phyloP scores from a whole-genome alignment of 2,329 filamentous ascomycete genomes.

The Escovopsis sp. region DNA sequence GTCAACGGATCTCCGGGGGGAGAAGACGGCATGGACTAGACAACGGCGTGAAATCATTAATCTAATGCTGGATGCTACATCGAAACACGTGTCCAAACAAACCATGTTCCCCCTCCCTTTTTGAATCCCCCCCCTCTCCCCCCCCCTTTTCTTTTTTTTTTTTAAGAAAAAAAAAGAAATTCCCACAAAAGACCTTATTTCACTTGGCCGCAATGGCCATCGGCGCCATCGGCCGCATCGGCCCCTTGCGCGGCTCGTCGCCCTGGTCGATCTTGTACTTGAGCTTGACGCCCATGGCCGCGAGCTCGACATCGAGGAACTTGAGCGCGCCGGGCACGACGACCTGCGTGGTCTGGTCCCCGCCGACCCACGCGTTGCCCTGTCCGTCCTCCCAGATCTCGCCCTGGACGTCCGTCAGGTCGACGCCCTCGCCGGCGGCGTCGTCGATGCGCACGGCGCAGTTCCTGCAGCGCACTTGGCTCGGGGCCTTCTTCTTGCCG shows the following conservation, averaged over 20 bases:
- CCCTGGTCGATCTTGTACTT: slow-evolving; percentile 59
- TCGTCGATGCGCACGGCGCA: slow-evolving; percentile 48
- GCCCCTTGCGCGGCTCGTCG: slow-evolving; percentile 46
- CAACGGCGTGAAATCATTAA: too few relatives aligned
- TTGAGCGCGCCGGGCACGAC: slow-evolving; percentile 86
- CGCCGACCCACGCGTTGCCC: slow-evolving; percentile 71
- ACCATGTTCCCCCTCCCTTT: too few relatives aligned
- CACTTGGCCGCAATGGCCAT: slow-evolving; percentile 3
- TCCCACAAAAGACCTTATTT: too few relatives aligned
- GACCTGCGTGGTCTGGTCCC: slow-evolving; percentile 80
- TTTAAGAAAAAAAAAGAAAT: too few relatives aligned
- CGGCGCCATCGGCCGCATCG: slow-evolving; percentile 25
- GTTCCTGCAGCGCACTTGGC: slow-evolving; percentile 61
- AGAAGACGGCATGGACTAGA: too few relatives aligned
- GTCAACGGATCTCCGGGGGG: too few relatives aligned
- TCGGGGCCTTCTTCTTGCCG: slow-evolving; percentile 50
- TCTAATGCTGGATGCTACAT: too few relatives aligned
- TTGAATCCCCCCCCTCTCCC: too few relatives aligned
- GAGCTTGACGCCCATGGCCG: slow-evolving; percentile 90
- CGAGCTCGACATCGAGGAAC: slow-evolving; percentile 87
- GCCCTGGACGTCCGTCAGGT: slow-evolving; percentile 42
- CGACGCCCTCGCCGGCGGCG: slow-evolving; percentile 33
- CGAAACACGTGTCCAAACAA: too few relatives aligned
- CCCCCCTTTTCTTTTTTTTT: not conserved
- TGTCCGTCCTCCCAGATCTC: slow-evolving; percentile 90